A percentile compares a stretch with the other conserved stretches of the same genome.
Evolutionary conservation across 179 eudicot genomes (phyloP).

Genomic region (Beta lomatogona): DNA sequence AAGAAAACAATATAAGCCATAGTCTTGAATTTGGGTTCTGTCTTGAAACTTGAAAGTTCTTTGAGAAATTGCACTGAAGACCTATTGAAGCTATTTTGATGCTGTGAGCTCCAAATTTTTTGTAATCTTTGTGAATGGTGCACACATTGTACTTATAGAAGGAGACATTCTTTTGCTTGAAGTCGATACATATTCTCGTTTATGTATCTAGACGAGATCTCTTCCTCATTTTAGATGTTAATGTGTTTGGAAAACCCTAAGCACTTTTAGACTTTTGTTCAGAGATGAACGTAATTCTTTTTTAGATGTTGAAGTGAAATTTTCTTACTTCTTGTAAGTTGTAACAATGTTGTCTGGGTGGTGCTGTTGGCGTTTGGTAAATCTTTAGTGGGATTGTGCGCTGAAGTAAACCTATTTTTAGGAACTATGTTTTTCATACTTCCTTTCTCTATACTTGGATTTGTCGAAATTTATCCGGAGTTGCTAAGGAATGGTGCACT

Average conservation of each 20-base stretch:
- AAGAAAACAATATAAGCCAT: not conserved
- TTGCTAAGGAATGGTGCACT: not conserved
- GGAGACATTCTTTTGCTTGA: not conserved
- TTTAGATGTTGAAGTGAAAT: not conserved
- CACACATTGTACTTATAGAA: not conserved
- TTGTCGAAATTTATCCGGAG: not conserved
- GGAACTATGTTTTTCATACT: not conserved
- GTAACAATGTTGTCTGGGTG: not conserved
- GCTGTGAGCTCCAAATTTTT: not conserved
- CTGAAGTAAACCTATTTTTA: not conserved
- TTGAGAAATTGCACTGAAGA: not conserved
- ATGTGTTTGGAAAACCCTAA: not conserved
- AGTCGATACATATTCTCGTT: not conserved
- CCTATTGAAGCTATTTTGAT: not conserved
- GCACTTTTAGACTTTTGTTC: not conserved
- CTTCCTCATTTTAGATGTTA: not conserved
- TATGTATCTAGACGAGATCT: too few species aligned
- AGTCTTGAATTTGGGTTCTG: not conserved
- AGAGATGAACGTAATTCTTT: not conserved
- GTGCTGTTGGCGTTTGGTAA: not conserved
- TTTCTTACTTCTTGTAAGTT: not conserved
- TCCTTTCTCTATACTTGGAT: not conserved
- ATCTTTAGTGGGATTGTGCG: not conserved
- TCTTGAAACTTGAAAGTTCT: not conserved
- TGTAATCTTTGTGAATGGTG: too few species aligned